Base-by-base conservation (phyloP, 345 rosid genomes). In the Schrenkiella parvula region DNA sequence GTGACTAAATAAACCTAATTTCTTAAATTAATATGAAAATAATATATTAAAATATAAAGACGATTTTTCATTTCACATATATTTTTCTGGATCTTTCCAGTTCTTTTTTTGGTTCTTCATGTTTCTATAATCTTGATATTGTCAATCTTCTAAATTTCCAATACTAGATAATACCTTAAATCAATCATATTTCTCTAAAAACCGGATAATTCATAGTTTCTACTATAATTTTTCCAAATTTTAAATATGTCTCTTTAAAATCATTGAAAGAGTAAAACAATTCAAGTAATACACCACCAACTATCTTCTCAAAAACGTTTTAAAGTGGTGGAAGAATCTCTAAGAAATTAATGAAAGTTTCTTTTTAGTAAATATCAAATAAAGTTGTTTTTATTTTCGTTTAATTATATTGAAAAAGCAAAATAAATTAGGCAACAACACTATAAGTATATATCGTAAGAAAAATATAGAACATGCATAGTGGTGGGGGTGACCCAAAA, bases 271-370 rank as follows among this genome's bases (percentile, higher is more conserved):
- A 60, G 48, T 39, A 4, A 18, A 10, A 28, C 46, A 28, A 17
- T 47, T 44, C 34, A 31, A 64, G 7, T 12, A 3, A 35, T 58
- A 32, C 12, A 21, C 32, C 32, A 21, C 35, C 59, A 59, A 50
- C 70, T 35, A 50, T 35, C 58, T 34, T 54, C 23, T 28, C 61
- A 54, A 26, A 68, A 26, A 26, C 41, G 42, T 54, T 28, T 18
- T 67, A 6, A 54, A 31, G 54, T 41, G 52, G 51, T 66, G 41
- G 51, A 67, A 52, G 51, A 67, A 23, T 67, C 37, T 34, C 23
- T 37, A 35, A 51, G 18, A 48, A 66, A 18, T 4, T 6, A 10
- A n/a, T n/a, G n/a, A 26, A 14, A 13, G 9, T 8, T 23, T 1
- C 0, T 15, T 28, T 26, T 18, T 23, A 41, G 17, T 4, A 13